These are phyloP conservation scores for Diutina sp. DNA, from an alignment of 1,139 yeast genomes.

Conservation along the genomic window DNA sequence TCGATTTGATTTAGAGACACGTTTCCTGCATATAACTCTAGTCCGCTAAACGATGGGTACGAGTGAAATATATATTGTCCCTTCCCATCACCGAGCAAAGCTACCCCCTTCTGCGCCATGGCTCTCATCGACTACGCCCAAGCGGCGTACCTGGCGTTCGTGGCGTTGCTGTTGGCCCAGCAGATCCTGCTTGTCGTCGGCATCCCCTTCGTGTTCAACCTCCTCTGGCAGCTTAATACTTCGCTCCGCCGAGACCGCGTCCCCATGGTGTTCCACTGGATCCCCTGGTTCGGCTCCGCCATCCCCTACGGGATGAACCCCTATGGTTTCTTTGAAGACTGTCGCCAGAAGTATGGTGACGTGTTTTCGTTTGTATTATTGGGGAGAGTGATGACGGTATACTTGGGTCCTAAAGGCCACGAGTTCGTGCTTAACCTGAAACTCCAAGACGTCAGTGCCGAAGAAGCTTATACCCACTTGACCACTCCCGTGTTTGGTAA, in stretches of 20 bases:
- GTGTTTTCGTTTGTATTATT: slow-evolving; percentile 79
- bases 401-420: slow-evolving; percentile 94
- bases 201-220: slow-evolving; percentile 42
- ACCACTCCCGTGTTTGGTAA: slow-evolving; percentile 97
- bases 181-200: slow-evolving; percentile 21
- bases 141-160: slow-evolving; percentile 12
- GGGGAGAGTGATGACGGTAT: slow-evolving; percentile 91
- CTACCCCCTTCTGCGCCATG: slow-evolving; percentile 9
- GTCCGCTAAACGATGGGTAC: neutral
- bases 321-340: slow-evolving; percentile 70
- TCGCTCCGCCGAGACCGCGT: slow-evolving; percentile 67
- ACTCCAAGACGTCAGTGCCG: slow-evolving; percentile 84
- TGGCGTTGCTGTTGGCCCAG: slow-evolving; percentile 15
- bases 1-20: too few relatives aligned
- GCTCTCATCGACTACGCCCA: slow-evolving; percentile 15
- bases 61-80: neutral
- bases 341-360: slow-evolving; percentile 79
- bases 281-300: slow-evolving; percentile 95
- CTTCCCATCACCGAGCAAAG: neutral
- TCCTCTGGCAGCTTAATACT: slow-evolving; percentile 59
- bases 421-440: slow-evolving; percentile 91
- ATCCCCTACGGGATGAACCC: slow-evolving; percentile 85
- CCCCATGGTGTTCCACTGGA: slow-evolving; percentile 84
- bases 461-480: slow-evolving; percentile 87
- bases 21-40: neutral